phyloP scores from a whole-genome alignment of 345 rosid species.

The Clarkia xantiana region DNA sequence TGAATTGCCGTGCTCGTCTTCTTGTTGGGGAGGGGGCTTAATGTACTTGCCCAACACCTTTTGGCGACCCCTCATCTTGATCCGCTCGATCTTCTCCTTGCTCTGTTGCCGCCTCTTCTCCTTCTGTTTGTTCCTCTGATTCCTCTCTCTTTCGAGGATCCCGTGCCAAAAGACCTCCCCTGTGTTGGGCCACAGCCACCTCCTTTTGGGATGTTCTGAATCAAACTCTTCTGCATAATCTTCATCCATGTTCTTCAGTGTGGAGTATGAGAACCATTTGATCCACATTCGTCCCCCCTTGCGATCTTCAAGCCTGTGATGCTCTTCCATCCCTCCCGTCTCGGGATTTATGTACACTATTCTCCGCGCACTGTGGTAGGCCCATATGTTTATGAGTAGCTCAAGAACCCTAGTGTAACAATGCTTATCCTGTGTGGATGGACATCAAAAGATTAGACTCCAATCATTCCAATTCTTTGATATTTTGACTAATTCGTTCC shows the following conservation, averaged over 20 bases:
- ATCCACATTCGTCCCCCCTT: conserved; percentile 86
- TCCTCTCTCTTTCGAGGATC: conserved; percentile 56
- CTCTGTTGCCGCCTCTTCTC: conserved; percentile 63
- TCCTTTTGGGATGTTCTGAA: conserved; percentile 43
- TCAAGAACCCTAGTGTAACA: conserved; percentile 84
- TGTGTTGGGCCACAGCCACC: conserved; percentile 90
- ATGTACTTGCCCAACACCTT: conserved; percentile 65
- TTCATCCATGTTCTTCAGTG: conserved; percentile 83
- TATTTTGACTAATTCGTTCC: too few relatives aligned
- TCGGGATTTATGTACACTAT: conserved; percentile 65
- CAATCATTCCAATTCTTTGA: too few relatives aligned
- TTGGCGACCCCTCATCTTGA: conserved; percentile 41
- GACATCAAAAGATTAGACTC: conserved; percentile 8
- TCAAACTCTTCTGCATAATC: conserved; percentile 89
- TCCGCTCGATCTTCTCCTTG: conserved; percentile 50
- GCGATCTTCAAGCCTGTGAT: conserved; percentile 47
- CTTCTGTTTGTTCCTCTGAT: conserved; percentile 41
- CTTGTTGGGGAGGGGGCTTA: conserved; percentile 38
- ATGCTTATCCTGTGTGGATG: conserved; percentile 95
- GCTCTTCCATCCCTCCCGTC: conserved; percentile 69
- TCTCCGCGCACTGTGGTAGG: conserved; percentile 78
- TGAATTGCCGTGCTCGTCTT: conserved; percentile 31
- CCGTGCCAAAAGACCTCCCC: conserved; percentile 87
- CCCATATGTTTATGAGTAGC: conserved; percentile 91
- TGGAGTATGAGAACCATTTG: conserved; percentile 70